Evolutionary conservation across 73 alveolate species (phyloP), one percentile per base, ranked within the genome.

Genomic region (Symbiodinium natans): DNA sequence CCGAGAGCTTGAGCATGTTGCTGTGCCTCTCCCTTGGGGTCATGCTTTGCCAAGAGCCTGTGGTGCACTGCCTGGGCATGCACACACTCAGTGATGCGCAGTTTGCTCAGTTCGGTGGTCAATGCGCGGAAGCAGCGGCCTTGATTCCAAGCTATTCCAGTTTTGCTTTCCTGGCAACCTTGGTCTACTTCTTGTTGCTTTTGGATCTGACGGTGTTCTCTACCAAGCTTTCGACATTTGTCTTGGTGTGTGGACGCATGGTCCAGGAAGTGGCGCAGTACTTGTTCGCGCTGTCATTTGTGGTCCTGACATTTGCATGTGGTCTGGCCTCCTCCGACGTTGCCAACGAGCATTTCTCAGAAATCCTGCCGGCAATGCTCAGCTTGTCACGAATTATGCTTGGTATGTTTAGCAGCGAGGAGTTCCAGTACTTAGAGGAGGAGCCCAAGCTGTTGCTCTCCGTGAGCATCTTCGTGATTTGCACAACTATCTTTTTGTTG

Each of bases 401-500:
- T 36, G 95, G 95, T 21, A 88, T 68, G 95, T 88, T 52, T 38
- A 88, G 95, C 86, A 88, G 95, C 74, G 86, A 88, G 39, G 95
- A 88, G 86, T 63, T 73, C 46, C 86, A 68, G 27, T 8, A 38
- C 43, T n/a, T 88, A 46, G 95, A 88, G 48, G 84, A 54, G 11
- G 95, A 88, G 46, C 95, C 95, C 39, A 88, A 88, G 90, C 74
- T 88, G 38, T 25, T 88, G 21, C n/a, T 68, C 39, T 88, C 95
- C 5, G 86, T 88, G 75, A 88, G 95, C 33, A 52, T 88, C 38
- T 63, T 88, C 27, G 86, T 59, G 33, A 88, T 88, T 88, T 88
- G 95, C 74, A 88, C 95, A 36, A 88, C 95, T 90, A 74, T 92
- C 98, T 92, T 92, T 83, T 46, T 92, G 77, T 46, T 92, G 89